Conservation (phyloP, 2,329 filamentous ascomycete genomes). For the Didymella arachidicola region DNA sequence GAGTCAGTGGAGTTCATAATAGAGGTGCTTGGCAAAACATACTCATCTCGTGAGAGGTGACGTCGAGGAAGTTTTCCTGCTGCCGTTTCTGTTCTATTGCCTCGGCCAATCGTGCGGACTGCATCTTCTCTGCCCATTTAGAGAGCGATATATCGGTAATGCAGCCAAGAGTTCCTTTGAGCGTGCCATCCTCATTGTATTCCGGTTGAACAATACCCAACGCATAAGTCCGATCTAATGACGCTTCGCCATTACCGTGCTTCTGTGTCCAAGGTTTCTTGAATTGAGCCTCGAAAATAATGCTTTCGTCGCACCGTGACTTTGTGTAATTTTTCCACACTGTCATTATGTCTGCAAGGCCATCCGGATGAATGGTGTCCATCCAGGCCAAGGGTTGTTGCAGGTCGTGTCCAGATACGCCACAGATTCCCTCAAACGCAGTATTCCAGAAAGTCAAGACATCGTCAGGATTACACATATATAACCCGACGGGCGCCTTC, state of each 20-base stretch:
- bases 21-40: neutral
- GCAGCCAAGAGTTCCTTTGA: constrained; percentile 78
- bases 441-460: constrained; percentile 80
- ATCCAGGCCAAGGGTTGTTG: constrained; percentile 74
- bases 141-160: constrained; percentile 87
- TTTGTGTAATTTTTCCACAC: constrained; percentile 8
- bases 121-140: constrained; percentile 81
- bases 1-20: neutral
- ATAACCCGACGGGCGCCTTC: constrained; percentile 82
- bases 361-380: constrained; percentile 65
- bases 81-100: constrained; percentile 79
- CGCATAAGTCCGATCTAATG: constrained; percentile 73
- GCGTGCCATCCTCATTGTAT: constrained; percentile 65
- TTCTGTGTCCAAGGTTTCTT: constrained; percentile 63
- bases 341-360: constrained; percentile 54
- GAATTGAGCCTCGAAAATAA: constrained; percentile 77
- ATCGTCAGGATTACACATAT: constrained; percentile 74
- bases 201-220: constrained; percentile 78
- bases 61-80: constrained; percentile 82
- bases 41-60: constrained; percentile 76
- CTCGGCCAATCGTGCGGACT: constrained; percentile 77
- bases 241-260: constrained; percentile 62
- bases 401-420: constrained; percentile 65
- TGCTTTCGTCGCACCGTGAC: constrained; percentile 47
- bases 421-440: constrained; percentile 72